Evolutionary conservation across 495 filamentous ascomycete species (phyloP).

Genomic region (Hypoxylon subgilvum): DNA sequence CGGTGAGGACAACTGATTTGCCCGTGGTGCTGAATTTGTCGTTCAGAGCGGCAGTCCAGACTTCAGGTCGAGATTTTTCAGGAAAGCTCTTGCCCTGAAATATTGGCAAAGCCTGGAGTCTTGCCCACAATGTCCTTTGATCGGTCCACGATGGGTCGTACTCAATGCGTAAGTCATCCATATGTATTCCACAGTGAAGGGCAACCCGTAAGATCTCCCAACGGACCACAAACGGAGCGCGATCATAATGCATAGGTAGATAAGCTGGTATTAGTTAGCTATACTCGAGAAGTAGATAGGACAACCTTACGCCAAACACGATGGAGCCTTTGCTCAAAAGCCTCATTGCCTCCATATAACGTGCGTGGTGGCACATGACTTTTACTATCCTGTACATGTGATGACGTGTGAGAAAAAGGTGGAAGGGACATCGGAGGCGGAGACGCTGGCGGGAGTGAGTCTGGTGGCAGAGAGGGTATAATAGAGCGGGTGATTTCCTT

Average conservation of each 20-base stretch:
- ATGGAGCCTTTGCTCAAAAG: conserved; percentile 28
- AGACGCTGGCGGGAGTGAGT: too few species aligned
- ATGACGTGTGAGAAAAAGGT: not conserved
- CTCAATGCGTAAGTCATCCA: conserved; percentile 37
- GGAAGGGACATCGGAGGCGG: not conserved
- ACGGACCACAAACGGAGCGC: conserved; percentile 49
- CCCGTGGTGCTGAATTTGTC: conserved; percentile 41
- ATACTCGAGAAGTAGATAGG: not conserved
- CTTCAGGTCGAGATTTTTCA: conserved; percentile 43
- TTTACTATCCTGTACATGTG: conserved; percentile 2
- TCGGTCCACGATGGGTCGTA: conserved; percentile 48
- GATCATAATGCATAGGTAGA: conserved; percentile 45
- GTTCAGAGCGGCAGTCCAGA: conserved; percentile 45
- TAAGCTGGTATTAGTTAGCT: conserved; percentile 40
- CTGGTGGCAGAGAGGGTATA: conserved; percentile 7
- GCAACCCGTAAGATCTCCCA: conserved; percentile 56
- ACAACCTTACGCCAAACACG: conserved; percentile 41
- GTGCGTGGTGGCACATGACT: not conserved
- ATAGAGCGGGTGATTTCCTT: conserved; percentile 1
- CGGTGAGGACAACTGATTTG: conserved; percentile 47
- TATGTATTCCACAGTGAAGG: conserved; percentile 48
- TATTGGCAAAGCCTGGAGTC: conserved; percentile 37
- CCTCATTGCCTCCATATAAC: not conserved
- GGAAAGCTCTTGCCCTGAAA: conserved; percentile 52
- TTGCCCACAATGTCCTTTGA: conserved; percentile 43